Conservation (phyloP, 1,284 basidiomycete species). For the Apiotrichum gracile region DNA sequence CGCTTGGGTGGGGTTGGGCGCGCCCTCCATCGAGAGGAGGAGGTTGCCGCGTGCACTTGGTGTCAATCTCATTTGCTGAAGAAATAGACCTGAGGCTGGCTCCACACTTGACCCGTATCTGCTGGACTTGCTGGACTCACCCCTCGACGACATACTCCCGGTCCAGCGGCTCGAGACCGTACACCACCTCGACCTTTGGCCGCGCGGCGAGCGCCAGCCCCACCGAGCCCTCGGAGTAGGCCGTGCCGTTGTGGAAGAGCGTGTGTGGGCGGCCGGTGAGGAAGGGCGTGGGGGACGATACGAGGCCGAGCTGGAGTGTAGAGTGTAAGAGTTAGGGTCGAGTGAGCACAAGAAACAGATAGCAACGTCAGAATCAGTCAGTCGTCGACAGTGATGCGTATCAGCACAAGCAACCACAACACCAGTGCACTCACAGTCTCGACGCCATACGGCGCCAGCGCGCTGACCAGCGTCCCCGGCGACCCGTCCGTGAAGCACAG, state of each 20-base stretch:
- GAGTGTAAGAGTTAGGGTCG: not conserved
- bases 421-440: conserved; percentile 4
- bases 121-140: conserved; percentile 39
- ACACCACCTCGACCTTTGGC: conserved; percentile 47
- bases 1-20: conserved; percentile 62
- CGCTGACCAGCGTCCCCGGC: conserved; percentile 26
- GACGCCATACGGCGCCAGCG: conserved; percentile 15
- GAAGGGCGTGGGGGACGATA: conserved; percentile 76
- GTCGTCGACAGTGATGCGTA: not conserved
- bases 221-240: conserved; percentile 64
- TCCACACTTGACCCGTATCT: no score
- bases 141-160: conserved; percentile 55
- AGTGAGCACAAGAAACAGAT: not conserved
- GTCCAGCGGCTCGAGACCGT: conserved; percentile 57
- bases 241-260: conserved; percentile 57
- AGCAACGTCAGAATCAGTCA: not conserved
- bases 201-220: conserved; percentile 57
- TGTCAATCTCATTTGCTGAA: no score
- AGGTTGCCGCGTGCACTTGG: conserved; percentile 68
- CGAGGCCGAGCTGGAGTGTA: conserved; percentile 59
- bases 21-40: conserved; percentile 54
- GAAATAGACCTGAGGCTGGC: no score
- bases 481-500: conserved; percentile 31
- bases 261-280: conserved; percentile 74
- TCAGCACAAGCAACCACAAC: not conserved